A percentile compares a stretch with the other conserved stretches of the same genome.
Conservation (phyloP, 768 basidiomycete species). For the Termitomyces sp. region DNA sequence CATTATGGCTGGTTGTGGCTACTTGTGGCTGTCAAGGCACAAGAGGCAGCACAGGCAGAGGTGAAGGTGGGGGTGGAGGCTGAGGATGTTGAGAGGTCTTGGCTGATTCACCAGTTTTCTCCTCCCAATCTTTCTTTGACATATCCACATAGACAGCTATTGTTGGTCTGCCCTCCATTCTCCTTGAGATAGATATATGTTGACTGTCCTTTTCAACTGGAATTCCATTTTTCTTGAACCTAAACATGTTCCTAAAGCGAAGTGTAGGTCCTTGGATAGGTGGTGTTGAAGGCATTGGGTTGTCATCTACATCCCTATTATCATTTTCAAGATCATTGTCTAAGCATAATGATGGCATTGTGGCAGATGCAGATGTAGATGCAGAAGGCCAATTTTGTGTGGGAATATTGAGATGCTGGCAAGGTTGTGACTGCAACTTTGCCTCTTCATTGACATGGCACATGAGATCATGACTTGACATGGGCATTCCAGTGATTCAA, state of each 20-base stretch:
- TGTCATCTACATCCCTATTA: constrained; percentile 44
- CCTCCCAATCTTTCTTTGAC: neutral
- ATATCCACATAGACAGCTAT: constrained; percentile 31
- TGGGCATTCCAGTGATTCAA: no score
- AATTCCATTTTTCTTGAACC: constrained; percentile 15
- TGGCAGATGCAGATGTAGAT: constrained; percentile 16
- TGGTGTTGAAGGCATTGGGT: constrained; percentile 49
- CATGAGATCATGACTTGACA: no score
- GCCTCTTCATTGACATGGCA: no score
- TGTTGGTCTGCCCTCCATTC: constrained; percentile 14
- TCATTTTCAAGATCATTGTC: constrained; percentile 55
- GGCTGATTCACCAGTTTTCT: neutral
- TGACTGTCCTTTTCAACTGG: constrained; percentile 6
- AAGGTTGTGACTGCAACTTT: constrained; percentile 15
- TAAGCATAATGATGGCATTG: constrained; percentile 71
- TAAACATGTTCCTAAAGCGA: constrained; percentile 15
- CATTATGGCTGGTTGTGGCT: neutral
- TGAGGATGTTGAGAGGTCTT: neutral
- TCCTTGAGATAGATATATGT: neutral
- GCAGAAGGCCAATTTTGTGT: constrained; percentile 7
- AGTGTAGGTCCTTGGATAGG: constrained; percentile 25
- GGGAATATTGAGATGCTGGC: constrained; percentile 8
- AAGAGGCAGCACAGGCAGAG: neutral
- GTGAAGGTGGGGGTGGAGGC: neutral
- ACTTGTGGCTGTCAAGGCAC: neutral